Percentiles rank a stretch among this genome's conserved stretches.
Evolutionary conservation across 768 basidiomycete species (phyloP).

Genomic region (Mycena epipterygia): DNA sequence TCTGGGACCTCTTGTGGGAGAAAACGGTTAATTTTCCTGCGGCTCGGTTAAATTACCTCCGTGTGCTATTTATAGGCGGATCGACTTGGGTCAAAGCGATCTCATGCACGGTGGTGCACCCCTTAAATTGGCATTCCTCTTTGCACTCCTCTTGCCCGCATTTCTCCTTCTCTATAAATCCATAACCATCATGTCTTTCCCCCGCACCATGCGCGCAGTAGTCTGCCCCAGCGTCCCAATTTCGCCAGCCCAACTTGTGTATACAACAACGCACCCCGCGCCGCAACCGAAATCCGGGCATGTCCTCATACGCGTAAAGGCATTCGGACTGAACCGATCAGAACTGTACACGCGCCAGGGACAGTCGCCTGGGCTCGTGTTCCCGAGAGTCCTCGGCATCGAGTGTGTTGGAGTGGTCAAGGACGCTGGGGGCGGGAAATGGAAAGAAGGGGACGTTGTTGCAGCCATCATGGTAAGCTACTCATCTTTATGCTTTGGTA

Average conservation of each 20-base stretch:
- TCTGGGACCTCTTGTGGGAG: too few relatives aligned
- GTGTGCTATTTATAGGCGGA: too few relatives aligned
- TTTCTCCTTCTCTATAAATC: background rate
- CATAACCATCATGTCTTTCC: slow-evolving; percentile 20
- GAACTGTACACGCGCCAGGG: slow-evolving; percentile 44
- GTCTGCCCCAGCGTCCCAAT: slow-evolving; percentile 42
- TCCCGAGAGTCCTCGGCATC: slow-evolving; percentile 41
- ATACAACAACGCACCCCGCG: slow-evolving; percentile 34
- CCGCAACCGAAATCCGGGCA: slow-evolving; percentile 39
- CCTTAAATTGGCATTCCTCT: background rate
- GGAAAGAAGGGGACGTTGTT: slow-evolving; percentile 42
- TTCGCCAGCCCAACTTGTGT: slow-evolving; percentile 36
- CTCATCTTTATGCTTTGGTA: background rate
- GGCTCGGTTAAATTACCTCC: slow-evolving; percentile 9
- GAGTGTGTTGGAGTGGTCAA: slow-evolving; percentile 45
- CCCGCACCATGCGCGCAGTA: slow-evolving; percentile 40
- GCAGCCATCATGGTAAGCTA: slow-evolving; percentile 38
- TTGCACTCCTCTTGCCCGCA: background rate
- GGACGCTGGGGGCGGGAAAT: slow-evolving; percentile 41
- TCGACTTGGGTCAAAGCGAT: too few relatives aligned
- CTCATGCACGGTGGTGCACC: too few relatives aligned
- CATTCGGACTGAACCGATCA: slow-evolving; percentile 36
- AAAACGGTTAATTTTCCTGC: slow-evolving; percentile 3
- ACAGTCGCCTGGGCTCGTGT: slow-evolving; percentile 39
- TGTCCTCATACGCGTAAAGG: slow-evolving; percentile 41